Base-by-base conservation (phyloP, 768 basidiomycete genomes). In the Phanerochaete sordida region DNA sequence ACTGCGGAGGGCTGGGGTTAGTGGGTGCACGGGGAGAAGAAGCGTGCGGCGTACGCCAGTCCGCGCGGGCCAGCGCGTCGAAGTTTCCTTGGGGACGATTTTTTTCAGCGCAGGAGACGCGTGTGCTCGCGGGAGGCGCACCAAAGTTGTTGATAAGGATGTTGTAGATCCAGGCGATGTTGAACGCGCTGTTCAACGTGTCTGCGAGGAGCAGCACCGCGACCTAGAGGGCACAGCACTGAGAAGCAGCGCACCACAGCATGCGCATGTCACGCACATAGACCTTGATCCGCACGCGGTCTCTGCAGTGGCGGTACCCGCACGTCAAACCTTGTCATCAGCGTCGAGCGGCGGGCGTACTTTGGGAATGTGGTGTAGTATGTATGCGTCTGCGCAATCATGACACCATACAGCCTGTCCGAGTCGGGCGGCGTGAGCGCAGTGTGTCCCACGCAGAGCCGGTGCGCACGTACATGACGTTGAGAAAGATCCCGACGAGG, bases 121-220 rank as follows among this genome's bases (percentile, higher is more conserved):
- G 46, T 7, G 26, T 4, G 52, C 13, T 6, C 12, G 52, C 9
- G 35, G 5, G 19, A 24, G 6, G 23, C 56, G 31, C 49, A 64
- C 65, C 54, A 33, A 64, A 66, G 31, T 63, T 27, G 30, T 53
- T 51, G 24, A 66, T 55, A 2, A 66, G 44, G 24, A 61, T 46
- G 28, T 64, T 51, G 51, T 64, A 66, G 1, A 66, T 66, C 59
- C 59, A 61, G 16, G 26, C 31, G 23, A 62, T 59, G 51, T 62
- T 56, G 46, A 66, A 64, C 12, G 46, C 53, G 28, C 37, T 54
- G 33, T 66, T 66, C 21, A 66, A 30, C 5, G 61, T 62, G 35
- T 66, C 65, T 19, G 54, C 57, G 24, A 62, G 33, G 15, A 64
- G 43, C 11, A 66, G 55, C 13, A 56, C 28, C 16, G 39, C 39